These are phyloP conservation scores for Atkinsonella texensis DNA, from an alignment of 2,329 filamentous ascomycete genomes.

Conservation along the genomic window DNA sequence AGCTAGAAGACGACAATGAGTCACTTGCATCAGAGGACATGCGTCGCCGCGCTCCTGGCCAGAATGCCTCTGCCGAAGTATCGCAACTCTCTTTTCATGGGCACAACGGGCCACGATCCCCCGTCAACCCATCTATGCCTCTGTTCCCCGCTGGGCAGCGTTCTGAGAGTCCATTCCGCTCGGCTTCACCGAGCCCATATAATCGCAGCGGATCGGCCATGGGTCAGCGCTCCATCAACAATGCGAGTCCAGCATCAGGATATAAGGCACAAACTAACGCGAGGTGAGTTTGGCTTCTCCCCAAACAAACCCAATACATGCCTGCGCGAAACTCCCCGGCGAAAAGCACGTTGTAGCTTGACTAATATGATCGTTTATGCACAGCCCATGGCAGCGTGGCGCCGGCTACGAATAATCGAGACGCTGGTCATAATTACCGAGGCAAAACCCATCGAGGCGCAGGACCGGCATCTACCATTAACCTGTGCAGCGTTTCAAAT, in stretches of 20 bases:
- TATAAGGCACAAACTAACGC: conserved; percentile 26
- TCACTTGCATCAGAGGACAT: conserved; percentile 27
- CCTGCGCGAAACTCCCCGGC: too few relatives aligned
- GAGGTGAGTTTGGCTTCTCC: conserved; percentile 18
- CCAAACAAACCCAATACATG: too few relatives aligned
- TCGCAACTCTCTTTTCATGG: conserved; percentile 20
- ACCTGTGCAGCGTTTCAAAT: background rate
- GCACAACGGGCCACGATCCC: conserved; percentile 17
- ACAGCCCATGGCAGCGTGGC: conserved; percentile 33
- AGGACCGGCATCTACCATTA: background rate
- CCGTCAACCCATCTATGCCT: conserved; percentile 30
- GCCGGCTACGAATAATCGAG: conserved; percentile 29
- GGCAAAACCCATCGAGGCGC: background rate
- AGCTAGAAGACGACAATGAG: conserved; percentile 30
- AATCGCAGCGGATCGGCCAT: conserved; percentile 8
- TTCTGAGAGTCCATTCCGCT: conserved; percentile 24
- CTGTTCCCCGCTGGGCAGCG: conserved; percentile 28
- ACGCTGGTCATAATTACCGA: too few relatives aligned
- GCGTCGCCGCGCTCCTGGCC: conserved; percentile 22
- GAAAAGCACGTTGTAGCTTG: background rate
- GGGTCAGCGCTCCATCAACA: conserved; percentile 19
- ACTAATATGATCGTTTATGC: conserved; percentile 7
- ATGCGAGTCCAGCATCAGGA: conserved; percentile 20
- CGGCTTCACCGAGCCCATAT: conserved; percentile 24
- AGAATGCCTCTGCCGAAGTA: conserved; percentile 13